These are phyloP conservation scores for Stentor coeruleus DNA, from an alignment of 73 alveolate species.

Conservation along the genomic window DNA sequence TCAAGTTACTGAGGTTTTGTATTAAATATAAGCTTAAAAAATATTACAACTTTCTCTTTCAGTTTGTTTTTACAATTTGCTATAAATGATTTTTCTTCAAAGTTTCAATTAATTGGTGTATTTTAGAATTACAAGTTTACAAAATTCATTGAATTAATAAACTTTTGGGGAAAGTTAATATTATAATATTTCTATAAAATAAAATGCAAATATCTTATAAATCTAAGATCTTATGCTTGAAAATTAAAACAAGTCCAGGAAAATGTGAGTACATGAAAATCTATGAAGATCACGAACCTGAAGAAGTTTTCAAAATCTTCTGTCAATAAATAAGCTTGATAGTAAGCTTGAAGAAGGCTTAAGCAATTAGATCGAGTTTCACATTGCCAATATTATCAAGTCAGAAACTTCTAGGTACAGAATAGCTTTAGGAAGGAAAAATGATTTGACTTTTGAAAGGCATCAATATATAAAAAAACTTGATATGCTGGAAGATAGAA, in stretches of 20 bases:
- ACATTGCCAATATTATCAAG: slow-evolving; percentile 1
- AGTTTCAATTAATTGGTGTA: too few relatives aligned
- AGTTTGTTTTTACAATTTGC: too few relatives aligned
- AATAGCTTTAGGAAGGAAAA: background rate
- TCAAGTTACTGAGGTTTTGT: too few relatives aligned
- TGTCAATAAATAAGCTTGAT: background rate
- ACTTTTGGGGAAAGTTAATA: too few relatives aligned
- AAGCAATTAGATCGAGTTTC: slow-evolving; percentile 8
- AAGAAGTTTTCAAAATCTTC: background rate
- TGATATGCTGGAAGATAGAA: background rate
- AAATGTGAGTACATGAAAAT: background rate
- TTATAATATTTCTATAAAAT: too few relatives aligned
- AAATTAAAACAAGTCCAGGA: background rate
- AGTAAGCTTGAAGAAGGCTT: background rate
- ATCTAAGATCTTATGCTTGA: background rate
- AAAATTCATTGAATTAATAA: too few relatives aligned
- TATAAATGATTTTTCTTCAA: too few relatives aligned
- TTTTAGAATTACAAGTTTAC: too few relatives aligned
- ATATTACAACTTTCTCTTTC: too few relatives aligned
- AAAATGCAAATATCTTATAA: too few relatives aligned
- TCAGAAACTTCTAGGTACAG: background rate
- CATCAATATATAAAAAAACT: too few relatives aligned
- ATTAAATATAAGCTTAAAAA: too few relatives aligned
- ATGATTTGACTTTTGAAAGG: background rate
- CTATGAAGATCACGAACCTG: slow-evolving; percentile 7